phyloP scores from a whole-genome alignment of 2,329 filamentous ascomycete species.

The Samsoniella hepiali region DNA sequence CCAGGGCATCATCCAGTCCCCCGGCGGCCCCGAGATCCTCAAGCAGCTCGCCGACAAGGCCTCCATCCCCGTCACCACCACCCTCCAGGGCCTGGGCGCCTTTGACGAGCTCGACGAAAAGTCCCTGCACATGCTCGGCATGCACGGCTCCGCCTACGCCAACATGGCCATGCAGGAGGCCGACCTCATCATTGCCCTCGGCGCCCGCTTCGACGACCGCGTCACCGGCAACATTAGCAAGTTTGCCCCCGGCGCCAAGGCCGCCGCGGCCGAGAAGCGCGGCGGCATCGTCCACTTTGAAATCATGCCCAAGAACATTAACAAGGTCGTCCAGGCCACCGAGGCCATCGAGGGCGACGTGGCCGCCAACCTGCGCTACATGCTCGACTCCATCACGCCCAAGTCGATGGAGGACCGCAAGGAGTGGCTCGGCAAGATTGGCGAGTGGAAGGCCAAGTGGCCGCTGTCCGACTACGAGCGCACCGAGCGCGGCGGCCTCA shows the following conservation, averaged over 20 bases:
- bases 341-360: slow-evolving; percentile 95
- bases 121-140: slow-evolving; percentile 95
- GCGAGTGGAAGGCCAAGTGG: slow-evolving; percentile 87
- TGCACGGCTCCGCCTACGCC: slow-evolving; percentile 96
- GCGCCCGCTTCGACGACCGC: slow-evolving; percentile 93
- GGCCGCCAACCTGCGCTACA: slow-evolving; percentile 68
- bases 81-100: slow-evolving; percentile 86
- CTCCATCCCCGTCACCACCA: slow-evolving; percentile 91
- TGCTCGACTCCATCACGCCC: slow-evolving; percentile 68
- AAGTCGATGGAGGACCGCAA: slow-evolving; percentile 63
- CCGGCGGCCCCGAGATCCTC: slow-evolving; percentile 75
- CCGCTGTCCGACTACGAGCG: slow-evolving; percentile 79
- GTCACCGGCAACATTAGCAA: slow-evolving; percentile 78
- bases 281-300: slow-evolving; percentile 98
- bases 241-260: slow-evolving; percentile 85
- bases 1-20: slow-evolving; percentile 77
- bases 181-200: slow-evolving; percentile 91
- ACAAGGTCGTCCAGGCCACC: slow-evolving; percentile 96
- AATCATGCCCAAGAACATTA: slow-evolving; percentile 99
- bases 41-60: slow-evolving; percentile 87
- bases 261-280: slow-evolving; percentile 76
- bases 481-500: slow-evolving; percentile 69
- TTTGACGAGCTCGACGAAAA: slow-evolving; percentile 93
- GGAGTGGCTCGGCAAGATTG: slow-evolving; percentile 88
- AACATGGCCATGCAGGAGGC: slow-evolving; percentile 98